These are phyloP conservation scores for Cryphonectria nitschkei DNA, from an alignment of 2,329 filamentous ascomycete genomes.

Conservation along the genomic window DNA sequence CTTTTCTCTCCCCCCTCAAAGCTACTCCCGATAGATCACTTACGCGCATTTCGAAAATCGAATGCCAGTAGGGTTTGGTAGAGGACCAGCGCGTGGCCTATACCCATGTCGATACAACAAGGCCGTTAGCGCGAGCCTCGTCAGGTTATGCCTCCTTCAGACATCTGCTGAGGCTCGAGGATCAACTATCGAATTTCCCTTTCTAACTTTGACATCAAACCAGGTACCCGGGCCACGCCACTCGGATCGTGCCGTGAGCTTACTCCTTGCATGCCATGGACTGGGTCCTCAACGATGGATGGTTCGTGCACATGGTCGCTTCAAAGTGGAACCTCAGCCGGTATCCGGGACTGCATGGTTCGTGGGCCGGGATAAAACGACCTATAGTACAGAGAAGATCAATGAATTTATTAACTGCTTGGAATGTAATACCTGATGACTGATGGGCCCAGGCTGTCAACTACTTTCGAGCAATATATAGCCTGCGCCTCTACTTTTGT, in stretches of 20 bases:
- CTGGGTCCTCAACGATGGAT: neutral
- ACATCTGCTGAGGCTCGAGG: neutral
- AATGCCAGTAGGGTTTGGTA: neutral
- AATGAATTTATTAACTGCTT: neutral
- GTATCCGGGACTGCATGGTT: neutral
- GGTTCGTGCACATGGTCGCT: neutral
- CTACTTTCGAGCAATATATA: neutral
- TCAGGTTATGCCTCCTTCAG: neutral
- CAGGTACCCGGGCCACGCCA: neutral
- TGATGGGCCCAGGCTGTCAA: neutral
- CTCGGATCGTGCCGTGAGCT: neutral
- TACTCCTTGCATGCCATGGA: neutral
- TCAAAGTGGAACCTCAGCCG: neutral
- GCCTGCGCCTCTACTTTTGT: neutral
- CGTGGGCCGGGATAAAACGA: neutral
- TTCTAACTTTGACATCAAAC: neutral
- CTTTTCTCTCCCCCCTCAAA: too few species aligned
- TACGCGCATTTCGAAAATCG: neutral
- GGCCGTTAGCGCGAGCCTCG: neutral
- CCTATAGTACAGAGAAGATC: neutral
- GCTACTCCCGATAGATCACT: neutral
- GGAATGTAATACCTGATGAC: neutral
- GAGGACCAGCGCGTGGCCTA: neutral
- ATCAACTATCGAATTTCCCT: constrained; percentile 6
- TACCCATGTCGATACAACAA: neutral